These are phyloP conservation scores for Thalassiosira oceanica DNA, from an alignment of 352 stramenopile species.

Conservation along the genomic window DNA sequence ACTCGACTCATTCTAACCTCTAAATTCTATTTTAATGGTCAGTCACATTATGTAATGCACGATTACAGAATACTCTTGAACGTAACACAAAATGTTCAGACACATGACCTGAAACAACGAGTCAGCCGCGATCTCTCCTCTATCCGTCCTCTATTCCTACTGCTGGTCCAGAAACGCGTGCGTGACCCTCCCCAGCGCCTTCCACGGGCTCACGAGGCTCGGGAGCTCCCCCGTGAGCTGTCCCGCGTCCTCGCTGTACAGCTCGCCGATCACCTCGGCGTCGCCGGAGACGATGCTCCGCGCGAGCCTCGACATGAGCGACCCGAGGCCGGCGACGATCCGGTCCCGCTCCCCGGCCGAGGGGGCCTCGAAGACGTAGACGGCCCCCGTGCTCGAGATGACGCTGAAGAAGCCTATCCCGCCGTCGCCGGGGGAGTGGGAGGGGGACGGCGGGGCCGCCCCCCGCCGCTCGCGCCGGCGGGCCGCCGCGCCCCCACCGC, in stretches of 20 bases:
- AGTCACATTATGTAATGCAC: too few relatives aligned
- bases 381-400: slow-evolving; percentile 22
- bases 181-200: slow-evolving; percentile 34
- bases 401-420: slow-evolving; percentile 46
- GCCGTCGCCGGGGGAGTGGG: not conserved
- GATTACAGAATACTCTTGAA: too few relatives aligned
- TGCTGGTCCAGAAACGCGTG: slow-evolving; percentile 49
- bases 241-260: slow-evolving; percentile 39
- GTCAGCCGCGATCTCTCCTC: too few relatives aligned
- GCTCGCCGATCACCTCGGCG: slow-evolving; percentile 34
- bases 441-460: too few relatives aligned
- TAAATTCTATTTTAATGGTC: too few relatives aligned
- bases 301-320: slow-evolving; percentile 23
- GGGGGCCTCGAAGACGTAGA: slow-evolving; percentile 45
- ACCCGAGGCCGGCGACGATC: slow-evolving; percentile 38
- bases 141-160: too few relatives aligned
- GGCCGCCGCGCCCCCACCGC: not conserved
- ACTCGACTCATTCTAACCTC: too few relatives aligned
- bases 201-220: slow-evolving; percentile 34
- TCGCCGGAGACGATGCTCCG: slow-evolving; percentile 37
- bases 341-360: slow-evolving; percentile 23
- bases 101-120: too few relatives aligned
- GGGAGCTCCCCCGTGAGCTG: slow-evolving; percentile 44
- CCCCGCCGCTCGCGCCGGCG: too few relatives aligned
- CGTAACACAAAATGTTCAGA: too few relatives aligned